A percentile compares a stretch with the other conserved stretches of the same genome.
Conservation (phyloP, 805 yeast genomes). For the Ogataea dorogensis region DNA sequence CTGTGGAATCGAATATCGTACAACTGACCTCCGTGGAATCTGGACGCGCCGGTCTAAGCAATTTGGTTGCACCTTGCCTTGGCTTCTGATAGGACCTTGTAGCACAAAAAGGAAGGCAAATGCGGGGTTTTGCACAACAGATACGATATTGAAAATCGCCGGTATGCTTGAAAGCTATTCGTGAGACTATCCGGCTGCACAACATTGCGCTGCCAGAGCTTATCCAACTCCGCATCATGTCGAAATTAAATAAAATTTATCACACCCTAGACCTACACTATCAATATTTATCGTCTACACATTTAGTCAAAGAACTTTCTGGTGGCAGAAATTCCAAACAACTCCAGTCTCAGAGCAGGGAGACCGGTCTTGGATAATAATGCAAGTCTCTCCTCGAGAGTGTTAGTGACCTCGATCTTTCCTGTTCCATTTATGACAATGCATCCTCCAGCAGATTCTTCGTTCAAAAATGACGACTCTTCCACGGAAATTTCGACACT, state of each 20-base stretch:
- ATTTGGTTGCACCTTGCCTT: constrained; percentile 13
- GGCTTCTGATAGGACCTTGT: background rate
- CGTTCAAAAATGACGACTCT: constrained; percentile 56
- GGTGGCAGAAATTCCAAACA: constrained; percentile 79
- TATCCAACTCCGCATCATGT: constrained; percentile 7
- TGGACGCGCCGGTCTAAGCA: constrained; percentile 44
- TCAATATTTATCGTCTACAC: constrained; percentile 13
- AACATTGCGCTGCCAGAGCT: too few relatives aligned
- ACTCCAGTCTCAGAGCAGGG: constrained; percentile 88
- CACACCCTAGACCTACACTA: constrained; percentile 14
- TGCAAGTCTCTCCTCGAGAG: constrained; percentile 90
- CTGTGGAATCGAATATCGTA: constrained; percentile 71
- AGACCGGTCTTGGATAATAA: constrained; percentile 79
- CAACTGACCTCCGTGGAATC: constrained; percentile 63
- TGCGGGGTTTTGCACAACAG: too few relatives aligned
- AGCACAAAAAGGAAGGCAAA: too few relatives aligned
- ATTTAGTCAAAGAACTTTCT: constrained; percentile 86
- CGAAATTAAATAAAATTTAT: constrained; percentile 9
- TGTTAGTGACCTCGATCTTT: constrained; percentile 86
- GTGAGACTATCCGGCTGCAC: too few relatives aligned
- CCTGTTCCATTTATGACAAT: constrained; percentile 67
- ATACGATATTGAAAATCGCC: too few relatives aligned
- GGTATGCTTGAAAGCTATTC: too few relatives aligned
- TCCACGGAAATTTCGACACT: constrained; percentile 55
- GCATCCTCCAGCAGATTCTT: constrained; percentile 82